Evolutionary conservation across 192 early-diverging fungal species (phyloP).

Genomic region (Lunasporangiospora selenospora): DNA sequence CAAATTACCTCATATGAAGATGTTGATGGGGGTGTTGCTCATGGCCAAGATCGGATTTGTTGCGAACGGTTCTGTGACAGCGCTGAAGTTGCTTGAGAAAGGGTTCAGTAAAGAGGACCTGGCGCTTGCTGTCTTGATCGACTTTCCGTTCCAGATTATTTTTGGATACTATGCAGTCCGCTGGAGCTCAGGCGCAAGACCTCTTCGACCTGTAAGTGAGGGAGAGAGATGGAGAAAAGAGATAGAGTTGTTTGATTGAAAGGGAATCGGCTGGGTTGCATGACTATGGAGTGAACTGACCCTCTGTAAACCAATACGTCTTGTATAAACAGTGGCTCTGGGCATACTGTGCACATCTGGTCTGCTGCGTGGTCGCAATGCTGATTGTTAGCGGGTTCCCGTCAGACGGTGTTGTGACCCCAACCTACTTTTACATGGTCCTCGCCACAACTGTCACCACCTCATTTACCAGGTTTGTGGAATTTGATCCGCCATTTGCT

Average conservation of each 20-base stretch:
- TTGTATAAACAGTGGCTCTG: conserved; percentile 72
- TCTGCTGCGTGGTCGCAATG: conserved; percentile 85
- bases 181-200: conserved; percentile 88
- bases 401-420: conserved; percentile 62
- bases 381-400: conserved; percentile 83
- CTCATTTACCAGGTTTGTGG: conserved; percentile 76
- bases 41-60: conserved; percentile 95
- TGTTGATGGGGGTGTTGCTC: conserved; percentile 81
- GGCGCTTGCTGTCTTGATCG: conserved; percentile 89
- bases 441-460: conserved; percentile 80
- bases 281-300: too few species aligned
- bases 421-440: conserved; percentile 78
- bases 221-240: too few species aligned
- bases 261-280: too few species aligned
- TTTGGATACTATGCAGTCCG: conserved; percentile 98
- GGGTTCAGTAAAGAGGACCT: conserved; percentile 96
- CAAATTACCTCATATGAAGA: conserved; percentile 87
- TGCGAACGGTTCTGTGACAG: conserved; percentile 93
- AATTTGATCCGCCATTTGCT: conserved; percentile 12
- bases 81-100: conserved; percentile 94
- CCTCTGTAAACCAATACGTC: too few species aligned
- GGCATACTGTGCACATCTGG: conserved; percentile 87
- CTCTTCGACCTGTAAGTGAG: conserved; percentile 84
- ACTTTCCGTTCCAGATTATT: conserved; percentile 96
- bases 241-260: too few species aligned